Base-by-base conservation (phyloP, 768 basidiomycete species). In the Collybiopsis luxurians region DNA sequence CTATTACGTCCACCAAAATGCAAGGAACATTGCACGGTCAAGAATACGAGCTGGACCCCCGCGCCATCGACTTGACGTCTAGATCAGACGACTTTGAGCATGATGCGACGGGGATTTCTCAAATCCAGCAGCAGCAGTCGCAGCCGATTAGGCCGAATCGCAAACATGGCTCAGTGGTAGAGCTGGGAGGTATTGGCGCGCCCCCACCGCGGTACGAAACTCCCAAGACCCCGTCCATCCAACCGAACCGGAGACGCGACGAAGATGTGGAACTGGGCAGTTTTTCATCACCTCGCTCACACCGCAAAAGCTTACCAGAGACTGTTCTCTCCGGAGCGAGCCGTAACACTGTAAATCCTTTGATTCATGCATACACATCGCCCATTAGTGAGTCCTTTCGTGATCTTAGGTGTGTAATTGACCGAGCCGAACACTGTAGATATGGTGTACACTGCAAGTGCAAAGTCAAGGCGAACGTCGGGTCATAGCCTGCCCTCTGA, bases 351-450 rank as follows among this genome's bases (percentile, higher is more conserved):
- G 57, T 78, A 53, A 79, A 84, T 59, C 79, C 78, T 36, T 69
- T 86, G 69, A 77, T 89, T 49, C 75, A 83, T 60, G 80, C 82
- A 59, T 90, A 83, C 72, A 86, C 79, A 36, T 88, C 86, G 23
- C 88, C 88, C 0, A 85, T 90, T 52, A 83, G 87, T 89, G 59
- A 21, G 77, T 71, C 39, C n/a, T 30, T 19, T 21, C 24, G 13
- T 55, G 12, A 19, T 36, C 44, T 24, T 46, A 42, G 34, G 36
- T 55, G 4, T 47, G 21, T 23, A 31, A 13, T 19, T 21, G 43
- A n/a, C n/a, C 10, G 30, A 28, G 19, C 31, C 53, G 48, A 27
- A 49, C 42, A 30, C 23, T 42, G 44, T 57, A 71, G 69, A 72
- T 51, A 58, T 73, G 28, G 63, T 59, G 11, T 70, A 67, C 63